Evolutionary conservation across 2,329 filamentous ascomycete genomes (phyloP).

Genomic region (Xylariomycetidae sp.): DNA sequence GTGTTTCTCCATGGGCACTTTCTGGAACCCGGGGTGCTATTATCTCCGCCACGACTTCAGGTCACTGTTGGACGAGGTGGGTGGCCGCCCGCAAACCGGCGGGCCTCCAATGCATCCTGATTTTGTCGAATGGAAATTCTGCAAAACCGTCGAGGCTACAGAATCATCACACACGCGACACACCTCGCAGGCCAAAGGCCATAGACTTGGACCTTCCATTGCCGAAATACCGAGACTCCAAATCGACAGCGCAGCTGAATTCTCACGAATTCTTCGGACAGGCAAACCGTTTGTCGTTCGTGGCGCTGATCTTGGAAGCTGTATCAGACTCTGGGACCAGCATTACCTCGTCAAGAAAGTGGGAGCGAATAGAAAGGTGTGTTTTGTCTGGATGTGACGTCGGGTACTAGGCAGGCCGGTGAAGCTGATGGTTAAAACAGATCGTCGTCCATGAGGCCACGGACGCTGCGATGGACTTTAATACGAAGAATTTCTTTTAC

Average conservation of each 20-base stretch:
- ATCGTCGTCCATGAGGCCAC: conserved; percentile 70
- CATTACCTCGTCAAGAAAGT: conserved; percentile 62
- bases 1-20: conserved; percentile 87
- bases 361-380: conserved; percentile 57
- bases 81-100: background rate
- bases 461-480: conserved; percentile 70
- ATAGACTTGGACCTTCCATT: conserved; percentile 30
- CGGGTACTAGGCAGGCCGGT: too few relatives aligned
- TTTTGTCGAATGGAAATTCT: conserved; percentile 13
- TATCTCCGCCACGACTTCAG: conserved; percentile 7
- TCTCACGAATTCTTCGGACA: conserved; percentile 52
- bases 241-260: conserved; percentile 50
- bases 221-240: conserved; percentile 45
- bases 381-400: too few relatives aligned
- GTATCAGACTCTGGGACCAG: conserved; percentile 62
- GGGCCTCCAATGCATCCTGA: too few relatives aligned
- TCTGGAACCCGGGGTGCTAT: conserved; percentile 62
- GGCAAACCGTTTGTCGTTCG: conserved; percentile 63
- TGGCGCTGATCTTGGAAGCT: conserved; percentile 61
- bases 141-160: conserved; percentile 14
- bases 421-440: too few relatives aligned
- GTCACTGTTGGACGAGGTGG: background rate
- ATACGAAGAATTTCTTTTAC: conserved; percentile 78
- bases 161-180: conserved; percentile 6
- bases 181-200: background rate